Evolutionary conservation across 306 rosid species (phyloP).

Genomic region (Arachis stenosperma): DNA sequence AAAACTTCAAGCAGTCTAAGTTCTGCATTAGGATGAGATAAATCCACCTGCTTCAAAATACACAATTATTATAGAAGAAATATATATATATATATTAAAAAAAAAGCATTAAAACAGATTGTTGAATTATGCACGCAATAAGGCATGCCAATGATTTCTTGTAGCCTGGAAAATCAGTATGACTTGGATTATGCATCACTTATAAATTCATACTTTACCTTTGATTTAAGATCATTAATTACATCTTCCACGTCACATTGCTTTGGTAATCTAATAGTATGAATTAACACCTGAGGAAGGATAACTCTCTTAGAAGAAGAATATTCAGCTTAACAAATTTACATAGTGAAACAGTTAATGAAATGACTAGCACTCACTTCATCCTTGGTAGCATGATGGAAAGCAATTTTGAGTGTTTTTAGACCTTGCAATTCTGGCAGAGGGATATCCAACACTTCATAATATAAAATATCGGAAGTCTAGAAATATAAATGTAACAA

Average conservation of each 20-base stretch:
- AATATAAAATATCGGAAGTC: conserved; percentile 75
- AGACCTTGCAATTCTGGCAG: conserved; percentile 83
- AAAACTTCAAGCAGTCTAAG: conserved; percentile 91
- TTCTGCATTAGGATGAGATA: conserved; percentile 83
- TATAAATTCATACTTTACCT: conserved; percentile 46
- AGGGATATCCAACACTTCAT: conserved; percentile 83
- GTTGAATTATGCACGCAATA: background rate
- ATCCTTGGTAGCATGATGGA: conserved; percentile 78
- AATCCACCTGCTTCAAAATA: conserved; percentile 70
- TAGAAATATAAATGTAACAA: conserved; percentile 31
- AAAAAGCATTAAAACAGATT: background rate
- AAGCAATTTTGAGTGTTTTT: conserved; percentile 79
- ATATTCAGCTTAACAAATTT: background rate
- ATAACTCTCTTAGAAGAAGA: conserved; percentile 1
- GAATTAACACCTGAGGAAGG: conserved; percentile 66
- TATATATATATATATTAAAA: background rate
- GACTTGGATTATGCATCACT: background rate
- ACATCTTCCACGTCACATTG: conserved; percentile 82
- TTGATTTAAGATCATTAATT: conserved; percentile 63
- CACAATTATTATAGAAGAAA: too few relatives aligned
- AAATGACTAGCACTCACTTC: conserved; percentile 56
- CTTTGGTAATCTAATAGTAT: conserved; percentile 76
- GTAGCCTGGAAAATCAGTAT: background rate
- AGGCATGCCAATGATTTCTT: background rate
- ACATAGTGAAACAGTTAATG: background rate